Percentiles rank a stretch among this genome's conserved stretches.
Evolutionary conservation across 768 basidiomycete genomes (phyloP).

Genomic region (Collybiopsis confluens): DNA sequence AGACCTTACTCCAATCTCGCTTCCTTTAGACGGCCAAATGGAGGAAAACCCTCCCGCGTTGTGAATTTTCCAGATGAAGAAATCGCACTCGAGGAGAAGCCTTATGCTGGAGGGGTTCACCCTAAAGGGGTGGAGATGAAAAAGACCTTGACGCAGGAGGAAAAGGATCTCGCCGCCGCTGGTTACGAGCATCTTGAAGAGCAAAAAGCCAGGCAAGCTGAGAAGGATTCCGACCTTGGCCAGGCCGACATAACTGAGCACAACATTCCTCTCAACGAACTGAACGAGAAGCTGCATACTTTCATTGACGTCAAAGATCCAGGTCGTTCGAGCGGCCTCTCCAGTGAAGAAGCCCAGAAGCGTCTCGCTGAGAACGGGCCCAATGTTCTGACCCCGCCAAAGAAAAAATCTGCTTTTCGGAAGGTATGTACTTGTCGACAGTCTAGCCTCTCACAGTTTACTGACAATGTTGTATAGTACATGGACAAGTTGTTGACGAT

Average conservation of each 20-base stretch:
- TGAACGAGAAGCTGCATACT: constrained; percentile 41
- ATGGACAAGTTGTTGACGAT: constrained; percentile 54
- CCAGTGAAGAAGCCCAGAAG: constrained; percentile 44
- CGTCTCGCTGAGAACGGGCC: constrained; percentile 55
- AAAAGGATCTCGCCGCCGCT: constrained; percentile 62
- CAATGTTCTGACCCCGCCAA: constrained; percentile 63
- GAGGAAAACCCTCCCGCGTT: constrained; percentile 32
- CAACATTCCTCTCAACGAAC: constrained; percentile 34
- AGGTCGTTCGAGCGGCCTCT: constrained; percentile 44
- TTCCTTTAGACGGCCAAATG: constrained; percentile 23
- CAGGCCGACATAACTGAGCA: constrained; percentile 61
- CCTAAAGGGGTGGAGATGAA: constrained; percentile 59
- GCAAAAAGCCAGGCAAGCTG: constrained; percentile 32
- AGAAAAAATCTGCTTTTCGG: constrained; percentile 59
- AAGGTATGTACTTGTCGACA: constrained; percentile 40
- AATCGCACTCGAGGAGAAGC: constrained; percentile 33
- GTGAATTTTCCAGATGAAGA: constrained; percentile 48
- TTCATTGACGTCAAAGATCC: constrained; percentile 52
- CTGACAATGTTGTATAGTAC: constrained; percentile 38
- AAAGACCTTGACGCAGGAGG: constrained; percentile 61
- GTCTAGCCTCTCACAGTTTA: no score
- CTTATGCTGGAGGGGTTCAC: constrained; percentile 23
- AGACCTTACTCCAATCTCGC: neutral
- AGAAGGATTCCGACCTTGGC: constrained; percentile 23
- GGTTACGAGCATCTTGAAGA: constrained; percentile 60